Evolutionary conservation across 768 basidiomycete genomes (phyloP), one percentile per base, ranked within the genome.

Genomic region (Exidia glandulosa): DNA sequence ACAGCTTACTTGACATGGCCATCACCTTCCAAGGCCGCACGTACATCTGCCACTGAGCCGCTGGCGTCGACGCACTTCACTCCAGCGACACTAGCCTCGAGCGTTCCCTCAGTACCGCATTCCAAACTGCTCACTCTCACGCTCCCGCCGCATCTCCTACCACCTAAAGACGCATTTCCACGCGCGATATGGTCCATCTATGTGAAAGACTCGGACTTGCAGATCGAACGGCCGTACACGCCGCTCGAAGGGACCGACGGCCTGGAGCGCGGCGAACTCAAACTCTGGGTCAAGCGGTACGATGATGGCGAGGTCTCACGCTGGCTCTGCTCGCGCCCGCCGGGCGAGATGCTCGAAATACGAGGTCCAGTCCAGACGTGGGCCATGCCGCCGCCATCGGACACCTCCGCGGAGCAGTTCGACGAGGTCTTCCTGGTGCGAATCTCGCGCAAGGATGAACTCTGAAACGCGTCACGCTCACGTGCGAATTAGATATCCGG

Each of bases 171-270:
- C 33, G 62, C 68, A 12, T 62, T 68, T 12, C 66, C 70, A 3
- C 52, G 65, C 10, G 81, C 78, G 31, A 82, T 90, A 61, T 92
- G 84, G 81, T 87, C 88, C 37, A 74, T 93, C 13, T 92, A 78
- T 69, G 76, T 92, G 68, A 93, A 92, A 68, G 88, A 93, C 68
- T 85, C 86, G 63, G 90, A 91, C 65, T 90, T 93, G 25, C 90
- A 92, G 71, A 87, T 92, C 32, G 90, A 93, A 66, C 73, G 90
- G 58, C 84, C 88, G 13, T 93, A 92, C 67, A 93, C 91, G 3
- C 90, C 90, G 3, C 72, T 93, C 55, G 77, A 83, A 62, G 86
- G 90, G 25, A 73, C 90, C 27, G 84, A 87, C 57, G 50, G 9
- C 50, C 48, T 29, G 25, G 73, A 78, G 58, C 68, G 83, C 12